Base-by-base conservation (phyloP, 2,329 filamentous ascomycete species). In the Orbilia brochopaga region DNA sequence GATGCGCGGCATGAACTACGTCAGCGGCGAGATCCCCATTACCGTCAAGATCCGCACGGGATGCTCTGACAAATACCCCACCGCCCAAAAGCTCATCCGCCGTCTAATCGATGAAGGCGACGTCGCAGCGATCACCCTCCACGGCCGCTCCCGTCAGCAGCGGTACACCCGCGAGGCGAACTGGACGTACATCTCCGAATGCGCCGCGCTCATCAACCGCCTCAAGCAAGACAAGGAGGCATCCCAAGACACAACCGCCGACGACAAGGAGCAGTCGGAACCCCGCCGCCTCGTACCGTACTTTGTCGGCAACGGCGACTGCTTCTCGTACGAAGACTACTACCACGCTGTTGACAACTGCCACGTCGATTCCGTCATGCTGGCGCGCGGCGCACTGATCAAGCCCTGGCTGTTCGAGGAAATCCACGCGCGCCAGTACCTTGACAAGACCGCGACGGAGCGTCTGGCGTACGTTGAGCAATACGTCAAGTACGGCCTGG, bases 331-430 rank as follows among this genome's bases (percentile, higher is more conserved):
- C 79, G 81, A 88, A 32, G 92, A 97, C 78, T 97, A 97, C 81
- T 87, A 87, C 74, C 82, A 87, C 65, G 88, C 94, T 77, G 83
- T 97, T 42, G 84, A 88, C 53, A 85, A 93, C 69, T 85, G 90
- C 37, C 86, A 86, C 52, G 92, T 97, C 51, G 93, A 97, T 81
- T 87, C 87, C n/a, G 90, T 96, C 78, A 97, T 99, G 94, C 87
- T 97, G 73, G 94, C 88, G n/a, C 90, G 94, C 72, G 94, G 94
- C 64, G 94, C 94, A 8, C 85, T 99, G 67, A 91, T 97, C 81
- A 99, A 99, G 81, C 94, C 94, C 0, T 99, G 94, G 94, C 83
- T 99, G 74, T 99, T 97, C 78, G 94, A 99, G 80, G 94, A 99
- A 80, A 97, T 99, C 62, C 86, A 90, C 75, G 85, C 87, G 74